Percentiles rank a stretch among this genome's conserved stretches.
Conservation (phyloP, 768 basidiomycete species). For the Tricholoma saponaceum region DNA sequence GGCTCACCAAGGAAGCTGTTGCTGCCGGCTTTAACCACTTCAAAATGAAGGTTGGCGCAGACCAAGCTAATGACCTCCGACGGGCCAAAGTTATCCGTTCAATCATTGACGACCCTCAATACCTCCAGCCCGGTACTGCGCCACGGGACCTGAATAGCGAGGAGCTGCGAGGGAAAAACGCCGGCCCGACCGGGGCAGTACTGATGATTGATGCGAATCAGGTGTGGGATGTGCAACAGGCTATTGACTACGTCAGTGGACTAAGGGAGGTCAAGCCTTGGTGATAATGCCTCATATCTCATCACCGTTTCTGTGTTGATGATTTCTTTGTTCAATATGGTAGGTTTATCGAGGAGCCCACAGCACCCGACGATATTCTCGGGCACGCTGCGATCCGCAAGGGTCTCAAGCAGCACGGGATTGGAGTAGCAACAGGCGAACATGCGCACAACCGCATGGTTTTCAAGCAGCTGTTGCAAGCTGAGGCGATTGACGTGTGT, state of each 20-base stretch:
- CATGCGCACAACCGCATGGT: conserved; percentile 93
- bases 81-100: conserved; percentile 87
- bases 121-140: conserved; percentile 57
- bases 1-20: conserved; percentile 84
- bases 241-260: conserved; percentile 85
- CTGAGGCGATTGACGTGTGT: conserved; percentile 89
- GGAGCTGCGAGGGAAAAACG: conserved; percentile 82
- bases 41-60: conserved; percentile 97
- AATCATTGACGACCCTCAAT: conserved; percentile 90
- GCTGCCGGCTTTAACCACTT: conserved; percentile 93
- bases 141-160: conserved; percentile 58
- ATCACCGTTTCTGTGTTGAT: background rate
- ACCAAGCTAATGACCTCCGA: conserved; percentile 77
- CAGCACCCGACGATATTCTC: conserved; percentile 87
- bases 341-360: conserved; percentile 94
- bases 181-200: conserved; percentile 90
- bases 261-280: conserved; percentile 84
- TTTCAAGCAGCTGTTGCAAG: conserved; percentile 93
- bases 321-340: background rate
- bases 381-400: conserved; percentile 80
- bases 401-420: conserved; percentile 71
- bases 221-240: conserved; percentile 91
- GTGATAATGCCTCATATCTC: conserved; percentile 32
- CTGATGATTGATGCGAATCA: conserved; percentile 99
- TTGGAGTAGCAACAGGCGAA: conserved; percentile 92